Conservation (phyloP, 2,329 filamentous ascomycete species). For the Fusarium chlamydosporum region DNA sequence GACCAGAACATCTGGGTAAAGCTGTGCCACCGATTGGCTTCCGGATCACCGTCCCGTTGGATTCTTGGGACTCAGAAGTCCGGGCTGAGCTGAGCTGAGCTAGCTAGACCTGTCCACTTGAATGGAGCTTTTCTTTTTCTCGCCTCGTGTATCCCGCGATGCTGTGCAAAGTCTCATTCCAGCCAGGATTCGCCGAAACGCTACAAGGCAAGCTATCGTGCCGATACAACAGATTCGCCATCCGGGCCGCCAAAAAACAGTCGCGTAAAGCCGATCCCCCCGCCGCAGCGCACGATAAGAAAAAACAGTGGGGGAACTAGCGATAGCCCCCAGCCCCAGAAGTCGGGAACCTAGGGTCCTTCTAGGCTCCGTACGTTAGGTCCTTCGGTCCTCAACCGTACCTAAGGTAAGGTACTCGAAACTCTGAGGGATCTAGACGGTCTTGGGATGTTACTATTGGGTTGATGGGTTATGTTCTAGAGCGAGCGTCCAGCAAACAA, state of each 20-base stretch:
- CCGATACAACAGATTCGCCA: slow-evolving; percentile 34
- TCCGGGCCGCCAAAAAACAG: slow-evolving; percentile 26
- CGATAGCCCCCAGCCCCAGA: slow-evolving; percentile 30
- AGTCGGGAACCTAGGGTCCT: slow-evolving; percentile 30
- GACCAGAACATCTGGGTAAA: slow-evolving; percentile 5
- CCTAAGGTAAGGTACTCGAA: slow-evolving; percentile 26
- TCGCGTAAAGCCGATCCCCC: slow-evolving; percentile 35
- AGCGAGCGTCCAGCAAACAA: slow-evolving; percentile 23
- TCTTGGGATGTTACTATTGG: slow-evolving; percentile 21
- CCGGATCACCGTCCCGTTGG: slow-evolving; percentile 40
- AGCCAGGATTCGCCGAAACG: slow-evolving; percentile 31
- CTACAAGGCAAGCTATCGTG: slow-evolving; percentile 28
- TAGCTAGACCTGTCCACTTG: slow-evolving; percentile 22
- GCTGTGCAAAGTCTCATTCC: slow-evolving; percentile 37
- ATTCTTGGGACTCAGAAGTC: slow-evolving; percentile 19
- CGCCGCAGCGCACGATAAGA: slow-evolving; percentile 35
- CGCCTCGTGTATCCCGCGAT: slow-evolving; percentile 37
- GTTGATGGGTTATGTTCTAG: slow-evolving; percentile 25
- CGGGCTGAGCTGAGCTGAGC: slow-evolving; percentile 13
- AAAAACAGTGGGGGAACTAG: slow-evolving; percentile 21
- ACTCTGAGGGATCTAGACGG: slow-evolving; percentile 27
- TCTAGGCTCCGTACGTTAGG: neutral
- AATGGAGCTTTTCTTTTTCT: slow-evolving; percentile 5
- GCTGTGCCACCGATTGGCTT: slow-evolving; percentile 35
- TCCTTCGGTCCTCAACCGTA: slow-evolving; percentile 11